These are phyloP conservation scores for Phytophthora lateralis DNA, from an alignment of 352 stramenopile genomes.

Conservation along the genomic window DNA sequence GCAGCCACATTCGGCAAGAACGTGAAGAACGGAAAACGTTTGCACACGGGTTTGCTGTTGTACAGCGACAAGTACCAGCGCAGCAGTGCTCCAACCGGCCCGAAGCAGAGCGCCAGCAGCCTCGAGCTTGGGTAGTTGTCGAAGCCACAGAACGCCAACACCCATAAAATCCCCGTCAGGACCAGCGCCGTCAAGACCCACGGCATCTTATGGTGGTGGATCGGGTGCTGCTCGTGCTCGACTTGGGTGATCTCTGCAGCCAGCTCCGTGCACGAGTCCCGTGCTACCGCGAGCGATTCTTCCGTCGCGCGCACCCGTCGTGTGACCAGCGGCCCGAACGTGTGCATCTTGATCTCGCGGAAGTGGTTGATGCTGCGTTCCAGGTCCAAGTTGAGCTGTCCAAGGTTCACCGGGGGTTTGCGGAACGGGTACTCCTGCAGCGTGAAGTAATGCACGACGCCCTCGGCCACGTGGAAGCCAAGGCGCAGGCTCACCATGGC, in stretches of 20 bases:
- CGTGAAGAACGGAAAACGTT: conserved; percentile 66
- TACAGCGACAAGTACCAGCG: conserved; percentile 62
- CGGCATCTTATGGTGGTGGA: conserved; percentile 34
- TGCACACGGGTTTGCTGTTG: conserved; percentile 53
- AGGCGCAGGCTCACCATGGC: conserved; percentile 49
- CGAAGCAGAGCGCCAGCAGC: conserved; percentile 58
- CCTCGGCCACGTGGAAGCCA: conserved; percentile 52
- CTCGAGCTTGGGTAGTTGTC: conserved; percentile 58
- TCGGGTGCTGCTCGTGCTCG: conserved; percentile 49
- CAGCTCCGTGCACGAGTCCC: conserved; percentile 50
- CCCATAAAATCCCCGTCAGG: conserved; percentile 48
- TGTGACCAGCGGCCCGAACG: conserved; percentile 49
- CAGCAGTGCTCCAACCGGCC: conserved; percentile 59
- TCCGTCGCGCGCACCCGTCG: conserved; percentile 50
- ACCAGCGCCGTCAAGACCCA: conserved; percentile 34
- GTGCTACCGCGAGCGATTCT: conserved; percentile 41
- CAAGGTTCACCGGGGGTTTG: conserved; percentile 52
- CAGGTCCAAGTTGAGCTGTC: conserved; percentile 57
- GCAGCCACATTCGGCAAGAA: conserved; percentile 67
- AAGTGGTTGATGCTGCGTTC: conserved; percentile 55
- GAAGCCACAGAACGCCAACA: conserved; percentile 48
- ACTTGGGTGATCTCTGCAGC: conserved; percentile 52
- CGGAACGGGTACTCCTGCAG: conserved; percentile 51
- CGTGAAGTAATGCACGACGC: conserved; percentile 45
- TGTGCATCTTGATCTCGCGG: conserved; percentile 48